These are phyloP conservation scores for Cladorrhinum sp. DNA, from an alignment of 2,329 filamentous ascomycete species.

Conservation along the genomic window DNA sequence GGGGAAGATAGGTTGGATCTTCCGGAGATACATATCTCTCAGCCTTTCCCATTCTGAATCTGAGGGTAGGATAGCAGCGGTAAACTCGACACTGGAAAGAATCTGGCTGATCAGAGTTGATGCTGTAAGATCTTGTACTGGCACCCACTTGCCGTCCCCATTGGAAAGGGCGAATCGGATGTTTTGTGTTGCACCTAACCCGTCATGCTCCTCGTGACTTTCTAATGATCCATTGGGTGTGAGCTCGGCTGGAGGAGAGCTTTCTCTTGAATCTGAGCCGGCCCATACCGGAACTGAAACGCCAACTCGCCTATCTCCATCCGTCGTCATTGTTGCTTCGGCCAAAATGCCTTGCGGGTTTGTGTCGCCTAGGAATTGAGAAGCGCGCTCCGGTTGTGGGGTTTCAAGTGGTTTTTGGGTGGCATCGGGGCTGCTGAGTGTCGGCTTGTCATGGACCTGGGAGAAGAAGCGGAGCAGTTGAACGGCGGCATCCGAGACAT, in stretches of 20 bases:
- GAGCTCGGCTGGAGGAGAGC: not conserved
- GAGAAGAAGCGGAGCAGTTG: slow-evolving; percentile 25
- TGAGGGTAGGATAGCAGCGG: slow-evolving; percentile 20
- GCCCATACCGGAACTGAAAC: slow-evolving; percentile 1
- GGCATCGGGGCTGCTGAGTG: slow-evolving; percentile 7
- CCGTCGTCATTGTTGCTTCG: slow-evolving; percentile 25
- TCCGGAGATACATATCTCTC: slow-evolving; percentile 21
- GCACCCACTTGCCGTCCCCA: slow-evolving; percentile 15
- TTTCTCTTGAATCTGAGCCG: not conserved
- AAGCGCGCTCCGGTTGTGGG: slow-evolving; percentile 16
- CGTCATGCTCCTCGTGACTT: not conserved
- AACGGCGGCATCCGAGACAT: slow-evolving; percentile 12
- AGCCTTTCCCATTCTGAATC: slow-evolving; percentile 20
- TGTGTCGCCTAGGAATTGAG: slow-evolving; percentile 37
- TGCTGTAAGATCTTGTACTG: slow-evolving; percentile 15
- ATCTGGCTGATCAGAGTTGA: slow-evolving; percentile 17
- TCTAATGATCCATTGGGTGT: not conserved
- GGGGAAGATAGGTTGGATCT: slow-evolving; percentile 28
- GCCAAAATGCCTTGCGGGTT: slow-evolving; percentile 33
- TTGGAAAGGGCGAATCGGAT: slow-evolving; percentile 13
- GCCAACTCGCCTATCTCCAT: slow-evolving; percentile 1
- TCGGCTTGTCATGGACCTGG: slow-evolving; percentile 17
- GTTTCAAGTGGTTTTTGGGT: slow-evolving; percentile 26
- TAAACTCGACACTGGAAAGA: slow-evolving; percentile 16
- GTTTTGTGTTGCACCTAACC: not conserved